These are phyloP conservation scores for Cladorrhinum samala DNA, from an alignment of 495 filamentous ascomycete species.

Conservation along the genomic window DNA sequence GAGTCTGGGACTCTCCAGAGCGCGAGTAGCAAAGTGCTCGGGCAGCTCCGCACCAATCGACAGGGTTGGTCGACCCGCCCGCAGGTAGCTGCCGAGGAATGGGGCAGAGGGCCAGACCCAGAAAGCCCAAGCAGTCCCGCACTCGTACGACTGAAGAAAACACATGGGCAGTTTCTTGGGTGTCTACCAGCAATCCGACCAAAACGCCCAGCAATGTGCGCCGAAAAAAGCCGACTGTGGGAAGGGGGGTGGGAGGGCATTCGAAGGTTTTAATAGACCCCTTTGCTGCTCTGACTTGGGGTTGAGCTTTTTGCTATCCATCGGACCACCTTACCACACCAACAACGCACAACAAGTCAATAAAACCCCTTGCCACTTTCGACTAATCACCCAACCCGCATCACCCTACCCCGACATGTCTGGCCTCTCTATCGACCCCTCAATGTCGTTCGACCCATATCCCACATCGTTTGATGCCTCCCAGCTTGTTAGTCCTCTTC, in stretches of 20 bases:
- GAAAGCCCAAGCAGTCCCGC: slow-evolving; percentile 3
- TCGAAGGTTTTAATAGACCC: slow-evolving; percentile 10
- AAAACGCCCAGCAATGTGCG: slow-evolving; percentile 1
- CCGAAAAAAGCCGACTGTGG: slow-evolving; percentile 3
- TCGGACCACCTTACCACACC: slow-evolving; percentile 4
- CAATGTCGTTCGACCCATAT: slow-evolving; percentile 22
- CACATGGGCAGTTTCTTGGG: slow-evolving; percentile 20
- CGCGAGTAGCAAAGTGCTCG: background rate
- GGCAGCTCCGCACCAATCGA: slow-evolving; percentile 4
- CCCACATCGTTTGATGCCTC: slow-evolving; percentile 17
- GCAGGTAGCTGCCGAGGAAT: background rate
- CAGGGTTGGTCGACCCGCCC: background rate
- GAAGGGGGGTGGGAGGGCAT: background rate
- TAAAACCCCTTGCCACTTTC: background rate
- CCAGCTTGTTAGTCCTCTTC: slow-evolving; percentile 20
- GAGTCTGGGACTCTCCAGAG: background rate
- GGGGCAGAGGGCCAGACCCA: background rate
- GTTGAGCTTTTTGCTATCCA: background rate
- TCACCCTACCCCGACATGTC: slow-evolving; percentile 7
- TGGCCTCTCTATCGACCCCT: slow-evolving; percentile 9
- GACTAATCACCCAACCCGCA: background rate
- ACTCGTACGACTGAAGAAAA: slow-evolving; percentile 24
- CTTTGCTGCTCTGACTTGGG: slow-evolving; percentile 1
- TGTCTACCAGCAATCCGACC: slow-evolving; percentile 1
- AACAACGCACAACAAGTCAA: slow-evolving; percentile 1